Base-by-base conservation (phyloP, 495 filamentous ascomycete genomes). In the Xylaria nigripes region DNA sequence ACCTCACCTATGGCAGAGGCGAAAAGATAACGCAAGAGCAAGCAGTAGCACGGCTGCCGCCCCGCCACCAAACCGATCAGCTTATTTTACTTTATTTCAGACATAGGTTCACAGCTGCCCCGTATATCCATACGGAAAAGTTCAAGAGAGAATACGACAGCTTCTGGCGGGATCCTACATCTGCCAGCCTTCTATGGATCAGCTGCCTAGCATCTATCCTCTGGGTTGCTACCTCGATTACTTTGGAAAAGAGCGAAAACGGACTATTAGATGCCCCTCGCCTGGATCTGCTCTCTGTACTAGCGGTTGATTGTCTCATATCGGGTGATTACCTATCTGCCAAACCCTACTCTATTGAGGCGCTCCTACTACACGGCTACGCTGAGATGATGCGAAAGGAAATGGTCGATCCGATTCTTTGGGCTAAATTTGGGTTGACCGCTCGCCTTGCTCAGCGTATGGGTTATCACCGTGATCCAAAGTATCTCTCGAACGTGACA, bases 401-500 rank as follows among this genome's bases (percentile, higher is more conserved):
- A 24, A 68, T 72, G 45, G 61, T 67, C 12, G 67, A 72, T 36
- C 61, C 68, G 6, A 66, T 69, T 24, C 55, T 70, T 19, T 79
- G 73, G 71, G 65, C 77, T 6, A 61, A 73, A 12, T 64, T 77
- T 8, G 73, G 74, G 16, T 63, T 68, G 12, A 63, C 69, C 19
- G 64, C 72, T 6, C 70, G 74, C 12, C 67, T 80, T 12, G 73
- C 76, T 0, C 58, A 79, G 46, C 69, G 70, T 16, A 73, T 77
- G 69, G 79, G 76, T 24, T 76, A 76, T 48, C 79, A 82, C 48
- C 71, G 78, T 22, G 79, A 80, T 30, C 63, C 72, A 1, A 68
- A 66, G 44, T 56, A 68, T 41, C 59, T 71, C 8, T 44, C 64
- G 7, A 61, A 63, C 29, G 74, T 83, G 15, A 79, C 80, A 0